phyloP scores from a whole-genome alignment of 495 filamentous ascomycete species.

The Poronia punctata region DNA sequence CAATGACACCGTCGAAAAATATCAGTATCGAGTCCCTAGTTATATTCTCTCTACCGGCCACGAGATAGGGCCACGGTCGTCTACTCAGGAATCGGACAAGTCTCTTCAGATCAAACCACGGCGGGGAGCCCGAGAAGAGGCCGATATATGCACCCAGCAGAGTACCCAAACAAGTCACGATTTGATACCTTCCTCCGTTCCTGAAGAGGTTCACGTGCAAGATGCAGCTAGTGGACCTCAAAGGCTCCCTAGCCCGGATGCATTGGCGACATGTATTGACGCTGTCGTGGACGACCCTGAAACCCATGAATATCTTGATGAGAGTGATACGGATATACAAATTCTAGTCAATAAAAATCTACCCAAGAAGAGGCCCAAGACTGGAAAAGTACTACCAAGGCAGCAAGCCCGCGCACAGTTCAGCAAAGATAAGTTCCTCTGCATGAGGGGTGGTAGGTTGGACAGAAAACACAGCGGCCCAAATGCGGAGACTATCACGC shows the following conservation, averaged over 20 bases:
- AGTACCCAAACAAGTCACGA: constrained; percentile 6
- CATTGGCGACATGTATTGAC: constrained; percentile 4
- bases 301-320: constrained; percentile 5
- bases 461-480: constrained; percentile 37
- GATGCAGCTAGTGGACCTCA: not conserved
- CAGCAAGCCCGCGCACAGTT: too few species aligned
- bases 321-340: not conserved
- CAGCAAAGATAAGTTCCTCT: constrained; percentile 37
- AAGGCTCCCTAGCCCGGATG: not conserved
- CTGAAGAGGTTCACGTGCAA: not conserved
- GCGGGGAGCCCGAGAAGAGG: not conserved
- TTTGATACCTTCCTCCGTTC: constrained; percentile 10
- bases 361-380: constrained; percentile 11
- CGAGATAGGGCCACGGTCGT: not conserved
- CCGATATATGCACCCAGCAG: constrained; percentile 11
- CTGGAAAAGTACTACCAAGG: not conserved
- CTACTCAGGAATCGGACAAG: constrained; percentile 11
- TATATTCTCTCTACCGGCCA: constrained; percentile 2
- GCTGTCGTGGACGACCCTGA: constrained; percentile 7
- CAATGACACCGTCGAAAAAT: constrained; percentile 29
- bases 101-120: constrained; percentile 27
- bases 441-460: constrained; percentile 34
- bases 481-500: constrained; percentile 67
- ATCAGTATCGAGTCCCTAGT: constrained; percentile 52
- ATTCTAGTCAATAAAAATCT: constrained; percentile 19